Evolutionary conservation across 2,329 filamentous ascomycete species (phyloP), one percentile per base, ranked within the genome.

Genomic region (Alternaria gansuensis): DNA sequence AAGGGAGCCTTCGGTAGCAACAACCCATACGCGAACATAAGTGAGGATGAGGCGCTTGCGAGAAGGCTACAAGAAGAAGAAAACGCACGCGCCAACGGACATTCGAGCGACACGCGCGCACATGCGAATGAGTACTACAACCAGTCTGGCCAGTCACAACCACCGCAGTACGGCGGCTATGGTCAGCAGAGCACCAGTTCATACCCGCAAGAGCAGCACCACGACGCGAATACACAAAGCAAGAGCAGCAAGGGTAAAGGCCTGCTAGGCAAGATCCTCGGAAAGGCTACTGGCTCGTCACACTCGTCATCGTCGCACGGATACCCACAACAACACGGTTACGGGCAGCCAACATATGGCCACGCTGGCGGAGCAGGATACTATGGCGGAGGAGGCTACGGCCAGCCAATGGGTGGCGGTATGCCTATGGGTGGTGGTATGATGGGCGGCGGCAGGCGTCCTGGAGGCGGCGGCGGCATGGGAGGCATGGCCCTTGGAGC

Each of bases 1-100:
- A 86, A 86, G 71, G 73, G 75, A 24, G 51, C 17, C 8, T 72
- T 85, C 58, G 59, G 68, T 13, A 75, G 66, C 62, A 96, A 95
- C 74, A 93, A 93, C 72, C 90, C 91, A 1, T 94, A 91, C 79
- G 70, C 67, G 7, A 65, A 77, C 52, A 74, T 82, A 29, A 85
- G 85, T 57, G 88, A 90, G 45, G 92, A 96, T 73, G 92, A 90
- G 59, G 84, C 84, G 26, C 81, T 93, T 9, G 93, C 93, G 7
- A 85, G 90, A 39, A 86, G 88, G 72, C 81, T 97, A 40, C 93
- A 97, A 76, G 90, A 90, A 43, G 91, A 97, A 77, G 93, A 97
- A 77, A 85, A 96, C 64, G 86, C 87, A 5, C 85, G 87, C 43
- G 83, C 65, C 23, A 58, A 62, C 23, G 59, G 83, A 14, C 73